These are phyloP conservation scores for Talaromyces stipitatus DNA, from an alignment of 495 filamentous ascomycete species.

Conservation along the genomic window DNA sequence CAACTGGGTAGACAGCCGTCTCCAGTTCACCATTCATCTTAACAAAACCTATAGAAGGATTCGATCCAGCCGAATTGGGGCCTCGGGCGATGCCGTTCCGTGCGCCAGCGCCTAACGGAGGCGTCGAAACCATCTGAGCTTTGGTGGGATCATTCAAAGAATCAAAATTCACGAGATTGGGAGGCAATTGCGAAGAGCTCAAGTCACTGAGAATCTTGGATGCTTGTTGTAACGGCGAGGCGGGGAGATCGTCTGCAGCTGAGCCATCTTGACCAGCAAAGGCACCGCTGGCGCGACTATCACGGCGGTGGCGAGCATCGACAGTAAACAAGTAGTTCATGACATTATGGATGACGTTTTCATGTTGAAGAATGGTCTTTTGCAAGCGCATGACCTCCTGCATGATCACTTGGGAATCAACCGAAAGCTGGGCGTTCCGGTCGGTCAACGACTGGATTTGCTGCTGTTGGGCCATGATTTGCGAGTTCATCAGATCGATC, in stretches of 20 bases:
- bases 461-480: conserved; percentile 83
- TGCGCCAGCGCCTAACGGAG: conserved; percentile 30
- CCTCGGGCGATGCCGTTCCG: conserved; percentile 33
- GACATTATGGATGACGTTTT: conserved; percentile 65
- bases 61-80: conserved; percentile 43
- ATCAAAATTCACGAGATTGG: conserved; percentile 69
- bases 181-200: conserved; percentile 55
- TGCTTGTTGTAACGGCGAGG: conserved; percentile 81
- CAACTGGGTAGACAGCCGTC: conserved; percentile 82
- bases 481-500: conserved; percentile 80
- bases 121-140: conserved; percentile 33
- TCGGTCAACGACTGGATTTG: conserved; percentile 82
- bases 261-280: conserved; percentile 35
- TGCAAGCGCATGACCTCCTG: conserved; percentile 84
- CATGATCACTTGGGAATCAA: conserved; percentile 78
- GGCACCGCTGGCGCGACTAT: conserved; percentile 44
- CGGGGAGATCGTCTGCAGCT: conserved; percentile 59
- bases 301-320: conserved; percentile 57
- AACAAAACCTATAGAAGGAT: conserved; percentile 41
- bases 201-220: conserved; percentile 78
- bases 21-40: conserved; percentile 60
- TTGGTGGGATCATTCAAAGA: conserved; percentile 67
- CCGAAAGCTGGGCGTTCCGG: conserved; percentile 73
- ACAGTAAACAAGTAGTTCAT: conserved; percentile 63
- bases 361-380: conserved; percentile 81